Percentiles rank a stretch among this genome's conserved stretches.
phyloP scores from a whole-genome alignment of 2,329 filamentous ascomycete genomes.

The Parastagonospora nodorum region DNA sequence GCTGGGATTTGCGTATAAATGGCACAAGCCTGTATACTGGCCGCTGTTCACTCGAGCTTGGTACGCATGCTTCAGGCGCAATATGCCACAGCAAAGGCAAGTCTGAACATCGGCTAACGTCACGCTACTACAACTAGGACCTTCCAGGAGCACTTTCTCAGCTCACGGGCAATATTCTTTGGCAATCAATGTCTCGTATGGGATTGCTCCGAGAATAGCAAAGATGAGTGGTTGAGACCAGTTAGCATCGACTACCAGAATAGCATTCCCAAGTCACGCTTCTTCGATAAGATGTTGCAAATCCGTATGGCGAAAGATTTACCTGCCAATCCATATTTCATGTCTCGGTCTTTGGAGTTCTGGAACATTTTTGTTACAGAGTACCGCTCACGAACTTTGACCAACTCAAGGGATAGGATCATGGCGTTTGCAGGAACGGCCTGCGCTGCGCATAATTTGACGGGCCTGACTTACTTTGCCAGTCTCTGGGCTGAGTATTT shows the following conservation, averaged over 20 bases:
- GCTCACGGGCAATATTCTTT: constrained; percentile 14
- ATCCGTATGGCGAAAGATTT: background rate
- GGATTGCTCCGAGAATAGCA: constrained; percentile 13
- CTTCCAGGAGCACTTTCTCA: constrained; percentile 22
- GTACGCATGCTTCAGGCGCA: too few species aligned
- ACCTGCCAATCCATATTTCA: background rate
- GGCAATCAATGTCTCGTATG: constrained; percentile 16
- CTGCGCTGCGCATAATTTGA: background rate
- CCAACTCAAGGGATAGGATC: constrained; percentile 6
- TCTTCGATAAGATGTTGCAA: constrained; percentile 2
- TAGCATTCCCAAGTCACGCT: constrained; percentile 6
- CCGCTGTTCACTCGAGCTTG: constrained; percentile 21
- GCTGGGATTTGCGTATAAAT: too few species aligned
- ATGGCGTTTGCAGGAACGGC: constrained; percentile 15
- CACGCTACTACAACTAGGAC: background rate
- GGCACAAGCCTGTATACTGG: background rate
- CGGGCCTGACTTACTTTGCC: constrained; percentile 11
- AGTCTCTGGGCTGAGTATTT: constrained; percentile 6
- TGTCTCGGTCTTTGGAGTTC: constrained; percentile 1
- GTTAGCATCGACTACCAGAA: background rate
- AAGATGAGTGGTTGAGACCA: constrained; percentile 12
- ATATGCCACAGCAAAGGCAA: too few species aligned
- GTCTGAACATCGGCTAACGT: too few species aligned
- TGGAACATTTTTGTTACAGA: constrained; percentile 7
- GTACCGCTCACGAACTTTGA: constrained; percentile 5